Evolutionary conservation across 805 yeast genomes (phyloP), one percentile per base, ranked within the genome.

Genomic region (Pichia rugopelliculosa): DNA sequence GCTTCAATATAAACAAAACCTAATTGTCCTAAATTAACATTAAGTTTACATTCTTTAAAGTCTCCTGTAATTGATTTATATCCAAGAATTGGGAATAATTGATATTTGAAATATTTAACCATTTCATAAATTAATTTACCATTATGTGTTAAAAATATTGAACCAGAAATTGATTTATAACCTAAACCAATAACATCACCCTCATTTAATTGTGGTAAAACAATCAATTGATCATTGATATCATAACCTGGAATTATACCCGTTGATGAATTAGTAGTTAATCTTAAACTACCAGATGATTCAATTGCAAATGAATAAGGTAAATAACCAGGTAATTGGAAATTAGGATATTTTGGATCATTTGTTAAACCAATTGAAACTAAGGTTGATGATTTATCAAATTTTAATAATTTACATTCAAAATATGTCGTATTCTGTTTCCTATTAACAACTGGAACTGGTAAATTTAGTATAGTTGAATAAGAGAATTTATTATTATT

Each of bases 1-100:
- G 89, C 96, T 59, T 89, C 96, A 43, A 90, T 87, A 59, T 77
- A 88, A 0, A 90, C 96, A 68, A 80, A 89, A 3, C 96, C 97
- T 47, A 80, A 70, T 57, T 87, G 93, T 9, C 99, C 99, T 45
- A 93, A 66, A 83, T 95, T 54, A 68, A 79, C 69, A 62, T 76
- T 51, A 59, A 76, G 77, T 69, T 74, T 47, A 67, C 79, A 62
- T 51, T 74, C 47, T 63, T 75, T 65, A 12, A 17, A 20, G 9
- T 20, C 27, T 17, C 11, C 23, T n/a, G 15, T 37, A 10, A 24
- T 9, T 61, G 65, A 70, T 46, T 68, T 70, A 42, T 80, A 70
- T 6, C 83, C 83, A 9, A 77, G 64, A 20, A 80, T 77, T 4
- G 82, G 82, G 46, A 69, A 75, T 50, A 77, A 56, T 52, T 77